Evolutionary conservation across 2,329 filamentous ascomycete species (phyloP), one percentile per base, ranked within the genome.

Genomic region (Penicillium sp.): DNA sequence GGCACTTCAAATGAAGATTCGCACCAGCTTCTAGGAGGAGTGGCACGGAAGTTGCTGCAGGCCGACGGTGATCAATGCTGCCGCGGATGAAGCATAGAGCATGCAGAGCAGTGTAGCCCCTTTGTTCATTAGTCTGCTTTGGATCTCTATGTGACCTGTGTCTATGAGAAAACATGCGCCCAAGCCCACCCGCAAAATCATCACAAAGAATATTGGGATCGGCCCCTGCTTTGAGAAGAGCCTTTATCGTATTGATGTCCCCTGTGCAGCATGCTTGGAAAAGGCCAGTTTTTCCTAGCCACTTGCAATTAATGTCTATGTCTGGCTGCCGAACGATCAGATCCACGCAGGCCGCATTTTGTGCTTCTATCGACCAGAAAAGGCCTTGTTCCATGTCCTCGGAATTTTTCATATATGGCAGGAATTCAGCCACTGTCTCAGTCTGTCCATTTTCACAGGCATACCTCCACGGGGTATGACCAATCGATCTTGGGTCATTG

Each of bases 131-230:
- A 33, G 20, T 54, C 43, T 21, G 42, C 20, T 35, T 35, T 16
- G 18, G n/a, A 16, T 5, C 26, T 47, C 5, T 20, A 24, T 12
- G 1, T 24, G 20, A 21, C 18, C 28, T 2, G 26, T 16, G 11
- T 18, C 28, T 23, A n/a, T 5, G 16, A 45, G 20, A 16, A 38
- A 16, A 1, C 47, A n/a, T 43, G 23, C 11, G 16, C 11, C 3
- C 23, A 38, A 30, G 14, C 16, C 20, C 23, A 40, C 43, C 23
- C 49, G 5, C 5, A 9, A 18, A 12, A 14, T 45, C 28, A 43
- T 45, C 18, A n/a, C 49, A 54, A 54, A 54, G 43, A 46, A 54
- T n/a, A 24, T 46, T 54, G 4, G 51, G 51, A 28, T 54, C 51
- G 14, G 51, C 51, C 30, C 51, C 51, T 9, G 21, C 51, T 47